A percentile compares a stretch with the other conserved stretches of the same genome.
Conservation (phyloP, 352 stramenopile species). For the Elongisporangium prolatum region DNA sequence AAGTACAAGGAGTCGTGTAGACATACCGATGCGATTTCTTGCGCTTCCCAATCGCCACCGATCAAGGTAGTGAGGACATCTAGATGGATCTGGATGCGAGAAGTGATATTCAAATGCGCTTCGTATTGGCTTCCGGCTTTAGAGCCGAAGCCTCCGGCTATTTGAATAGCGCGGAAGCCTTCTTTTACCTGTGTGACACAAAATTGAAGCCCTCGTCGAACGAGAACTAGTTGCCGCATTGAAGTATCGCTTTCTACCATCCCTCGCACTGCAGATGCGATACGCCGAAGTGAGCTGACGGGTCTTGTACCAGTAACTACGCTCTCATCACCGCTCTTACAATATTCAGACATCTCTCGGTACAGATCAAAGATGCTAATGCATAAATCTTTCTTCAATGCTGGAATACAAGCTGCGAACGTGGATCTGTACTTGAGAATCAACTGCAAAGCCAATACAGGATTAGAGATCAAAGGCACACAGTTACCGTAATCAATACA, state of each 20-base stretch:
- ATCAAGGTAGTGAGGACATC: constrained; percentile 44
- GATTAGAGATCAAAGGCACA: no score
- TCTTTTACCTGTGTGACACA: constrained; percentile 31
- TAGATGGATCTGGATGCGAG: constrained; percentile 39
- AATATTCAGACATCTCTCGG: constrained; percentile 17
- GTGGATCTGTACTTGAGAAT: no score
- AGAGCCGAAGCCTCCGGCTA: constrained; percentile 43
- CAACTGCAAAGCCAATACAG: no score
- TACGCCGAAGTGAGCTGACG: constrained; percentile 11
- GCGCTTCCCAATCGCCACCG: constrained; percentile 25
- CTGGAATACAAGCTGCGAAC: no score
- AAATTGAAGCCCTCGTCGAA: constrained; percentile 32
- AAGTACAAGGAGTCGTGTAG: neutral
- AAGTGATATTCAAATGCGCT: constrained; percentile 29
- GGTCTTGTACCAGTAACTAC: neutral
- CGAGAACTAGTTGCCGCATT: constrained; percentile 22
- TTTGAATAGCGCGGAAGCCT: constrained; percentile 39
- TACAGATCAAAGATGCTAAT: constrained; percentile 30
- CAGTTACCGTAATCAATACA: neutral
- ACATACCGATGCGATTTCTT: constrained; percentile 31
- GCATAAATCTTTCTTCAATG: no score
- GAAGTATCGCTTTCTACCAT: constrained; percentile 26
- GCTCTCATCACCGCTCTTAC: neutral
- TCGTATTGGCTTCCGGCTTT: constrained; percentile 24
- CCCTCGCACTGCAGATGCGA: constrained; percentile 31